Base-by-base conservation (phyloP, 2,329 filamentous ascomycete genomes). In the Cladophialophora psammophila region DNA sequence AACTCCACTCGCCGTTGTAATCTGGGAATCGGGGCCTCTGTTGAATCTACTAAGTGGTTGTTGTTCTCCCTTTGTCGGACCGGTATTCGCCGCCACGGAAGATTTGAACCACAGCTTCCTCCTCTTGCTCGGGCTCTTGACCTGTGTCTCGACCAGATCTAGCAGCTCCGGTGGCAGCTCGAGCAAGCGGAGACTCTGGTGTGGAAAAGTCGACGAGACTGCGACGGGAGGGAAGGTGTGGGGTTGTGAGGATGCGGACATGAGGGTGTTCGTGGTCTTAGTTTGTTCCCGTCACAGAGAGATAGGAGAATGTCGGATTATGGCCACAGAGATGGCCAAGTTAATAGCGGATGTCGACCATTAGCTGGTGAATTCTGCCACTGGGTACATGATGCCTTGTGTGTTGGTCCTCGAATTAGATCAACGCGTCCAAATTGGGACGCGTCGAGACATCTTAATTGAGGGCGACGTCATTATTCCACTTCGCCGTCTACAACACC, bases 141-240 rank as follows among this genome's bases (percentile, higher is more conserved):
- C 78, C 8, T 82, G 80, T 20, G 83, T 79, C 48, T 69, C 65
- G 38, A 90, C 74, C 52, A 87, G 75, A 40, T 84, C 81, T 12
- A 87, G 81, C 40, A 90, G 73, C 38, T 87, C 85, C 2, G 85
- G 77, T 12, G 88, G 84, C 18, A 90, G 80, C 77, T 90, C 88
- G 20, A 90, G 80, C 36, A 90, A 79, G 45, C 85, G 83, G 74
- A 88, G 85, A 26, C 81, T 81, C 71, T 87, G 81, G 70, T 87
- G 82, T 5, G 77, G 77, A n/a, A 72, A 68, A 5, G 74, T 77
- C 56, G 81, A 75, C 18, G 79, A 81, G 71, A 83, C 80, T 5
- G 77, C 74, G 50, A 82, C 76, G 58, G 75, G 75, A 9, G 60
- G 58, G 26, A 72, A 71, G 18, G 64, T 72, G 9, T 76, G 72